Conservation (phyloP, 345 rosid species). For the Balakata baccata region DNA sequence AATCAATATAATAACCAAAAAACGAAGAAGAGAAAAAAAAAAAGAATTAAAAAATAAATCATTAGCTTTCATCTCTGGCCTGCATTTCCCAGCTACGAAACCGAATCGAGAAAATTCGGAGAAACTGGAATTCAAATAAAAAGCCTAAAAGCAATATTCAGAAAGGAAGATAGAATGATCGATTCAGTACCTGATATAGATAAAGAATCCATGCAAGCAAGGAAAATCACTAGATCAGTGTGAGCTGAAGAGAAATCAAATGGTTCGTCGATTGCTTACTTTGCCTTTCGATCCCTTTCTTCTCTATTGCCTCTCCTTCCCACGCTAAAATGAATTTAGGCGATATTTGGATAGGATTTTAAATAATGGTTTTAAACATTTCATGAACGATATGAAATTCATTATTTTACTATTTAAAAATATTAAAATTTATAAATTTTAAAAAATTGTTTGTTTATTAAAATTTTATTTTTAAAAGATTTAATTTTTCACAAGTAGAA, state of each 20-base stretch:
- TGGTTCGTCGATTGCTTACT: constrained; percentile 2
- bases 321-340: no score
- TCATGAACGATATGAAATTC: no score
- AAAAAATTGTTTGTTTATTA: no score
- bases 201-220: constrained; percentile 26
- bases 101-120: background rate
- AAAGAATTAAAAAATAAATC: background rate
- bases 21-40: no score
- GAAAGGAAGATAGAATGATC: background rate
- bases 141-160: background rate
- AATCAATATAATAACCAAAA: background rate
- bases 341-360: no score
- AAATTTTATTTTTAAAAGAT: no score
- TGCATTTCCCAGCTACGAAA: background rate
- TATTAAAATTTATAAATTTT: no score
- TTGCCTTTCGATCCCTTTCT: background rate
- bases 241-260: background rate
- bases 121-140: background rate
- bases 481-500: no score
- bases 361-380: no score
- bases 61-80: background rate
- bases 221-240: background rate
- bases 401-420: no score
- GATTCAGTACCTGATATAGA: constrained; percentile 6
- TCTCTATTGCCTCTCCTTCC: background rate